Evolutionary conservation across 2,329 filamentous ascomycete genomes (phyloP).

Genomic region (Phaeophleospora eucalypticola): DNA sequence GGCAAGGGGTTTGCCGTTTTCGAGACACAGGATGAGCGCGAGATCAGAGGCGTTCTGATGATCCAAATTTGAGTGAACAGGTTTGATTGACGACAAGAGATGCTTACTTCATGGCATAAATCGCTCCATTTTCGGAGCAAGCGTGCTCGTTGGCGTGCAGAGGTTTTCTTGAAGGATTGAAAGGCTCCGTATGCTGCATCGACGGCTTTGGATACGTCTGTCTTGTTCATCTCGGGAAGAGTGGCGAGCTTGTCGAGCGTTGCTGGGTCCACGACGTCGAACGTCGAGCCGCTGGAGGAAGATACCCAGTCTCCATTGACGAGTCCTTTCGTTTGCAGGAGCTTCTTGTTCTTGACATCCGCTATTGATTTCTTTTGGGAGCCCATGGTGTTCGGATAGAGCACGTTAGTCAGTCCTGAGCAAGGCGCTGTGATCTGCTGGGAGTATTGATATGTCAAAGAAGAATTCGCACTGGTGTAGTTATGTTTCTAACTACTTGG

Average conservation of each 20-base stretch:
- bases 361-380: neutral
- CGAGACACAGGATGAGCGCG: constrained; percentile 29
- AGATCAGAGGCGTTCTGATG: constrained; percentile 29
- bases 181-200: constrained; percentile 22
- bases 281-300: constrained; percentile 44
- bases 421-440: too few species aligned
- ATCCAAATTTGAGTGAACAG: neutral
- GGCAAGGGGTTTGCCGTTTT: constrained; percentile 32
- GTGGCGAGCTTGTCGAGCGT: constrained; percentile 21
- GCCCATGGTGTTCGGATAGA: neutral
- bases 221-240: constrained; percentile 22
- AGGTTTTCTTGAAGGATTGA: constrained; percentile 19
- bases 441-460: neutral
- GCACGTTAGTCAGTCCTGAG: too few species aligned
- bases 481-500: neutral
- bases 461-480: too few species aligned
- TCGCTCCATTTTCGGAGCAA: constrained; percentile 30
- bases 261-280: constrained; percentile 25
- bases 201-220: constrained; percentile 21
- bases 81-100: neutral
- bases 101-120: constrained; percentile 16
- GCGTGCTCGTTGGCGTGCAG: constrained; percentile 22
- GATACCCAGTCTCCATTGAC: constrained; percentile 26
- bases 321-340: constrained; percentile 18
- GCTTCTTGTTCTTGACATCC: constrained; percentile 18